Conservation (phyloP, 2,329 filamentous ascomycete genomes). For the Xylariaceae sp. region DNA sequence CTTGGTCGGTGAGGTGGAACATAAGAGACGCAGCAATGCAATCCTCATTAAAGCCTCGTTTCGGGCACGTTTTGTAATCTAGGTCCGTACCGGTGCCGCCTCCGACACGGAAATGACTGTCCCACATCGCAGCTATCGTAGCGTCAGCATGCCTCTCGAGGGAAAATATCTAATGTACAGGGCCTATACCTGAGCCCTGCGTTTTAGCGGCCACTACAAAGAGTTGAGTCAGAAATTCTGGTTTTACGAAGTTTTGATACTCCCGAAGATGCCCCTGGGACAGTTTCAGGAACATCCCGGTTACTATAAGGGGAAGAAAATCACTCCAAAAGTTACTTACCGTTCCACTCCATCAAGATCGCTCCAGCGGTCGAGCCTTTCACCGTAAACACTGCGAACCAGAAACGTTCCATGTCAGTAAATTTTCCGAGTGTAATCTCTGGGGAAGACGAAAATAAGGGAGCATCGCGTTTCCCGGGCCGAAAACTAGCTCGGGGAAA, state of each 20-base stretch:
- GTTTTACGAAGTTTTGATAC: constrained; percentile 40
- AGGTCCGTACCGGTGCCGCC: constrained; percentile 71
- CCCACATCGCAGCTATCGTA: constrained; percentile 20
- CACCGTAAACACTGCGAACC: constrained; percentile 72
- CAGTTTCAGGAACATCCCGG: neutral
- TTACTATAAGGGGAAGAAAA: neutral
- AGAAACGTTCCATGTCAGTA: too few relatives aligned
- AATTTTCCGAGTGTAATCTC: too few relatives aligned
- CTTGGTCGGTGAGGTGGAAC: constrained; percentile 50
- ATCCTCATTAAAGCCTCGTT: constrained; percentile 50
- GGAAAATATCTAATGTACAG: too few relatives aligned
- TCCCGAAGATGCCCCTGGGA: neutral
- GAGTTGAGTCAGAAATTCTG: neutral
- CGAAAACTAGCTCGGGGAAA: too few relatives aligned
- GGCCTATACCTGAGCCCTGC: too few relatives aligned
- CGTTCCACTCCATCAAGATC: constrained; percentile 76
- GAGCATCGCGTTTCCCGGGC: too few relatives aligned
- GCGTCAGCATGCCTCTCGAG: too few relatives aligned
- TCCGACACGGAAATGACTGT: constrained; percentile 74
- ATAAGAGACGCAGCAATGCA: constrained; percentile 66
- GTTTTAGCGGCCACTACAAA: neutral
- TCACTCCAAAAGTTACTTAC: constrained; percentile 15
- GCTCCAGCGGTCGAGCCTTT: constrained; percentile 69
- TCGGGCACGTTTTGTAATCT: constrained; percentile 57
- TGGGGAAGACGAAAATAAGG: too few relatives aligned